Base-by-base conservation (phyloP, 177 flowering plant species). In the Vitis hybrid region DNA sequence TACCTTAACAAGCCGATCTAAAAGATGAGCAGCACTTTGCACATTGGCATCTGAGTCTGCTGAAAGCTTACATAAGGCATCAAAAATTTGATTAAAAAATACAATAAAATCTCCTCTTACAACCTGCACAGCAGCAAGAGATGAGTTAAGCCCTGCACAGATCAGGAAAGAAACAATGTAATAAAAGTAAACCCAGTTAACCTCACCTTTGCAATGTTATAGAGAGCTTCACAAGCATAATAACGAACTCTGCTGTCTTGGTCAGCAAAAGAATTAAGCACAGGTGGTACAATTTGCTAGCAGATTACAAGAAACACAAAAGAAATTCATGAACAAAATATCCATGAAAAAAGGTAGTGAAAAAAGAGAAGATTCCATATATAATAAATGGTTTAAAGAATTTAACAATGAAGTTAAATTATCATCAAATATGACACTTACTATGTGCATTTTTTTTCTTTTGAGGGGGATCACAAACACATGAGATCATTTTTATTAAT, bases 171-270 rank as follows among this genome's bases (percentile, higher is more conserved):
- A 49, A 7, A 69, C 4, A 58, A 12, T 54, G 35, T 32, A 70
- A 68, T 12, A 56, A 74, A 14, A 2, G 27, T 18, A 76, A 69
- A 11, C 50, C 30, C 14, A 68, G 10, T 17, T 20, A 21, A 56
- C 20, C 81, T 82, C 76, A 95, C 99, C 98, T 95, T 95, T 63
- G 98, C 99, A 76, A 95, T 95, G 83, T 95, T 95, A 79, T 95
- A 95, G 46, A 95, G 80, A 61, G 99, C 98, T 86, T 95, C 99
- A 84, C 99, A 95, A 64, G 99, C 98, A 89, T 91, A 93, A 76
- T 95, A 95, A 27, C 98, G 94, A 79, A 95, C 99, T 82, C 97
- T 88, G 82, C 98, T 87, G 80, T 95, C 99, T 86, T 93, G 96
- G 66, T 95, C 98, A 74, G 88, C 76, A 66, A 95, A 95, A 57